Conservation (phyloP, 352 stramenopile genomes). For the Phytophthora sansomeana region DNA sequence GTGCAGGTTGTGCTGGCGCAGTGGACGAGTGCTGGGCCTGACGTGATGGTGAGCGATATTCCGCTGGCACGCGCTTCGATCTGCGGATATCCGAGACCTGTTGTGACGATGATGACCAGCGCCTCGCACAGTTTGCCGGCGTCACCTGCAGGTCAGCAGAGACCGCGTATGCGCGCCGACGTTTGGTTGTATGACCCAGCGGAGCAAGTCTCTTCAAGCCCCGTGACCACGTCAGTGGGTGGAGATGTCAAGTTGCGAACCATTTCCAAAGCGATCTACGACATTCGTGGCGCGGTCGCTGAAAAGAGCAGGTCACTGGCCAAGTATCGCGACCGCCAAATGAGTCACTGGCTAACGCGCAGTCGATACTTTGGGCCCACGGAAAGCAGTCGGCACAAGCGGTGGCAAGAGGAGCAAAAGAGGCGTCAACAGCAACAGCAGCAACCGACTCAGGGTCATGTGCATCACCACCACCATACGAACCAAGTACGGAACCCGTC, state of each 20-base stretch:
- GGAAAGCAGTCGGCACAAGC: conserved; percentile 79
- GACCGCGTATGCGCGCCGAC: conserved; percentile 45
- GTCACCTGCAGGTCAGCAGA: conserved; percentile 32
- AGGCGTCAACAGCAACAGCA: conserved; percentile 53
- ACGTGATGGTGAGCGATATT: conserved; percentile 9
- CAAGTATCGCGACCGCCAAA: conserved; percentile 62
- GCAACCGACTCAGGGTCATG: conserved; percentile 37
- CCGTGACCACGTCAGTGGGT: conserved; percentile 8
- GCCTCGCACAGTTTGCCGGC: conserved; percentile 34
- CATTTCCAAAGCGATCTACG: conserved; percentile 80
- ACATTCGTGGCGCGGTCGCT: conserved; percentile 69
- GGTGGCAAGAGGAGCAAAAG: conserved; percentile 78
- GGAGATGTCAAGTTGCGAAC: conserved; percentile 75
- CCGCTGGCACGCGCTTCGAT: conserved; percentile 39
- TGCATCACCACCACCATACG: conserved; percentile 32
- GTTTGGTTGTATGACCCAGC: conserved; percentile 77
- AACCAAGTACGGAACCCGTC: conserved; percentile 12
- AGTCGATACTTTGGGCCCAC: conserved; percentile 85
- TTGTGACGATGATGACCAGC: conserved; percentile 35
- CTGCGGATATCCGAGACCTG: conserved; percentile 33
- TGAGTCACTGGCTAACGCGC: conserved; percentile 61
- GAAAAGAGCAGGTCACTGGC: conserved; percentile 65
- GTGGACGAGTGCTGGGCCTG: conserved; percentile 25
- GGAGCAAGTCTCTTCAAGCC: conserved; percentile 41
- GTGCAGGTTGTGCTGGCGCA: conserved; percentile 34